Evolutionary conservation across 129 eudicot genomes (phyloP).

Genomic region (Cynara cardunculus): DNA sequence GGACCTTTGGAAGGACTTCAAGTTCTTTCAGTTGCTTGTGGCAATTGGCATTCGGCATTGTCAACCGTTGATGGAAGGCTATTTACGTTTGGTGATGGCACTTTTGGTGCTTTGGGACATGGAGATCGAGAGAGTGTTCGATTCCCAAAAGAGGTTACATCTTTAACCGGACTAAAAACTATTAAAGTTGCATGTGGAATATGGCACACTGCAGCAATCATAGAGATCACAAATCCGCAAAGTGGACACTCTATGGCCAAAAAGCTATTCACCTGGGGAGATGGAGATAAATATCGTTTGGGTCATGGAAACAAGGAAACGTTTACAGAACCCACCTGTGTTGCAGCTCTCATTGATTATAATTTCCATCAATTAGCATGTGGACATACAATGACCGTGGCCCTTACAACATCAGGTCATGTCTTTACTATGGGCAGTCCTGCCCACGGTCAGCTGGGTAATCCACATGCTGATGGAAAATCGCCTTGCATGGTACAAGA

Average conservation of each 20-base stretch:
- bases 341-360: conserved; percentile 63
- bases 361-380: conserved; percentile 82
- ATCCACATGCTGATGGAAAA: conserved; percentile 75
- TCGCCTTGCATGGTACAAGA: conserved; percentile 79
- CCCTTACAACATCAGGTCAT: conserved; percentile 87
- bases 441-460: conserved; percentile 69
- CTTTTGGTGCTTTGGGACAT: conserved; percentile 82
- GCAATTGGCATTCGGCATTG: conserved; percentile 84
- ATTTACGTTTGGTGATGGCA: conserved; percentile 86
- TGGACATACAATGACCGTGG: conserved; percentile 68
- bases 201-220: conserved; percentile 95
- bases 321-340: conserved; percentile 61
- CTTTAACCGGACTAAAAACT: conserved; percentile 53
- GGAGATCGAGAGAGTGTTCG: conserved; percentile 62
- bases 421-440: conserved; percentile 85
- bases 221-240: conserved; percentile 49
- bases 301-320: conserved; percentile 80
- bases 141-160: conserved; percentile 61
- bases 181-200: conserved; percentile 79
- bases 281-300: conserved; percentile 75
- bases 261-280: conserved; percentile 94
- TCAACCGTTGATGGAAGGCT: conserved; percentile 49
- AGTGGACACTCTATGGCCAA: conserved; percentile 38
- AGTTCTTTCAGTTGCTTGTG: conserved; percentile 70
- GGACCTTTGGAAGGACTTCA: conserved; percentile 81